Conservation (phyloP, 768 basidiomycete species). For the Dioszegia hungarica region DNA sequence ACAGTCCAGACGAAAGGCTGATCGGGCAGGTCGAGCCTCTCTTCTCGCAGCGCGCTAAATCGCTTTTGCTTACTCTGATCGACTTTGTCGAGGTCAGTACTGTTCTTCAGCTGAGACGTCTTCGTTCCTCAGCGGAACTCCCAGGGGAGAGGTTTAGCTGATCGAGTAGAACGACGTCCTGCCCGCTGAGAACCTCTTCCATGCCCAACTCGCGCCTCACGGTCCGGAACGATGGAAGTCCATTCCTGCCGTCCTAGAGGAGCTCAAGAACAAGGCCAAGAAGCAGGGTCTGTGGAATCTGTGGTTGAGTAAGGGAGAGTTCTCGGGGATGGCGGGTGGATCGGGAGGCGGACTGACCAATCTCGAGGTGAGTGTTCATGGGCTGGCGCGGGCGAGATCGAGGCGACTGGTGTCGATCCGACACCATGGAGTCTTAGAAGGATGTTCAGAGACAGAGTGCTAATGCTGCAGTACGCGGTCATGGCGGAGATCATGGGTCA, state of each 20-base stretch:
- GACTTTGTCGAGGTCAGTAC: constrained; percentile 68
- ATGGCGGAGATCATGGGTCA: constrained; percentile 95
- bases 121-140: too few species aligned
- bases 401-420: too few species aligned
- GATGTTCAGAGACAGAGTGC: too few species aligned
- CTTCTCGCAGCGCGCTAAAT: constrained; percentile 84
- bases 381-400: too few species aligned
- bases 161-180: constrained; percentile 70
- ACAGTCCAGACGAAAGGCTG: background rate
- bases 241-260: constrained; percentile 70
- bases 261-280: constrained; percentile 82
- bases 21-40: constrained; percentile 63
- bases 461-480: constrained; percentile 69
- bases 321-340: constrained; percentile 57
- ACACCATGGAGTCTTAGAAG: too few species aligned
- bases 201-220: constrained; percentile 74
- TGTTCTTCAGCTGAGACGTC: constrained; percentile 12
- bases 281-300: constrained; percentile 92
- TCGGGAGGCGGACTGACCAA: constrained; percentile 86
- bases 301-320: constrained; percentile 90
- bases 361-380: constrained; percentile 68
- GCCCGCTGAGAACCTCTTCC: constrained; percentile 70
- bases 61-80: constrained; percentile 75
- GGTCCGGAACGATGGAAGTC: constrained; percentile 69
- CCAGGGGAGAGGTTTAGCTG: background rate